These are phyloP conservation scores for Ophiostoma tasmaniense DNA, from an alignment of 2,329 filamentous ascomycete genomes.

Conservation along the genomic window DNA sequence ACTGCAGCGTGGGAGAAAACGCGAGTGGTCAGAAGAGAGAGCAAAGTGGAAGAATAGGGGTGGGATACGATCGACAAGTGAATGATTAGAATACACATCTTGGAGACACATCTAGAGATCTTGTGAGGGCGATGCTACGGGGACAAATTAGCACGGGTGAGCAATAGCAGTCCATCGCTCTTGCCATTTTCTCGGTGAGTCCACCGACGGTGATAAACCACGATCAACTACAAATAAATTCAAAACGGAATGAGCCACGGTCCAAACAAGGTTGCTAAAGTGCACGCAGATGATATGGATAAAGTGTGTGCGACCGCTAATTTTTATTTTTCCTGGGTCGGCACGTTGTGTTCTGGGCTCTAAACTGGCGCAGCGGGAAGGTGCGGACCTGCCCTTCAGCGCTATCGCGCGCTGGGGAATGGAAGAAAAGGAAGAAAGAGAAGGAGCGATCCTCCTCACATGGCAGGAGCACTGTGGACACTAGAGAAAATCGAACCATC, in stretches of 20 bases:
- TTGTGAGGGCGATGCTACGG: no score
- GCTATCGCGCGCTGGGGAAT: constrained; percentile 8
- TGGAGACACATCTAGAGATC: no score
- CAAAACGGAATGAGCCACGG: not conserved
- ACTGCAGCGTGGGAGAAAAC: constrained; percentile 3
- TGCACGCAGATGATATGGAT: not conserved
- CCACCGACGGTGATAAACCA: not conserved
- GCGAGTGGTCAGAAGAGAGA: not conserved
- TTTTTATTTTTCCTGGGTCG: not conserved
- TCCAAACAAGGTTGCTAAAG: not conserved
- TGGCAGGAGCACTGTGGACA: not conserved
- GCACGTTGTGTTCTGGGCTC: not conserved
- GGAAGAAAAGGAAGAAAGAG: not conserved
- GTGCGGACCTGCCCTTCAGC: constrained; percentile 9
- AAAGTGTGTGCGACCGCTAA: not conserved
- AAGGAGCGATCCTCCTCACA: not conserved
- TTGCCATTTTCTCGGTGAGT: not conserved
- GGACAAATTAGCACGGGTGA: not conserved
- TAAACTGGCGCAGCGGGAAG: constrained; percentile 14
- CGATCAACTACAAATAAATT: not conserved
- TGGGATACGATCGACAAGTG: not conserved
- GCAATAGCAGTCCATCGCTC: not conserved
- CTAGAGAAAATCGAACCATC: not conserved
- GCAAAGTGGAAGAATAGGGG: not conserved
- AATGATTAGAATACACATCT: no score